Base-by-base conservation (phyloP, 23 red algal genomes). In the Pyropia yezoensis region DNA sequence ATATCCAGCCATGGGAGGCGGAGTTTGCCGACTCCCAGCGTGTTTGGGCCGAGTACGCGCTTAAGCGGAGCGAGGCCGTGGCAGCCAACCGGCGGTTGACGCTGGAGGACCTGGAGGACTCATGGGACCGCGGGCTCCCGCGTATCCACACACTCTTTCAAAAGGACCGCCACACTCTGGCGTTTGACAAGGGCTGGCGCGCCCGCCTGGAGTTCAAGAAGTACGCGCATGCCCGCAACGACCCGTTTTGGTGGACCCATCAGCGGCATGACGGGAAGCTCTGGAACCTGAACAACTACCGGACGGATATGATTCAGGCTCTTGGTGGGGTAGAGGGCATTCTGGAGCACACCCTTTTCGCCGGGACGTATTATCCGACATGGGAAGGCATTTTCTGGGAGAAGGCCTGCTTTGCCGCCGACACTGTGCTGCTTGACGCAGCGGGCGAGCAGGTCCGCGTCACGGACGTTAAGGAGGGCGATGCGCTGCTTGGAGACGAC, bases 361-460 rank as follows among this genome's bases (percentile, higher is more conserved):
- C 78, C 19, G 94, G 77, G 19, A 98, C 94, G 33, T 89, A 79
- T 47, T 91, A 86, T 52, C 85, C 76, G 62, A 90, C 80, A 1
- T 98, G 94, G 94, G 84, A 89, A 66, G 94, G 94, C 54, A 51
- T 98, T 18, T 86, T 98, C 59, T 98, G 94, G 94, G 85, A 89
- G 51, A 95, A 95, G 30, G 74, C 80, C 54, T 79, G 73, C 39
- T 47, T 47, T 47, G 39, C 39, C 39, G 39, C 39, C 11, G 39
- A 47, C 39, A 47, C 39, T 13, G 4, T 47, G 39, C 39, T 47
- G 11, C 39, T 47, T 47, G 11, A 47, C 39, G 39, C 39, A 8
- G 39, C 39, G 4, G 39, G 39, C 11, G 12, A 47, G 39, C 39
- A 13, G 39, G 39, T 47, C 0, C 39, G 39, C 39, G 39, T 47